phyloP scores from a whole-genome alignment of 768 basidiomycete genomes.

The Imleria badia region DNA sequence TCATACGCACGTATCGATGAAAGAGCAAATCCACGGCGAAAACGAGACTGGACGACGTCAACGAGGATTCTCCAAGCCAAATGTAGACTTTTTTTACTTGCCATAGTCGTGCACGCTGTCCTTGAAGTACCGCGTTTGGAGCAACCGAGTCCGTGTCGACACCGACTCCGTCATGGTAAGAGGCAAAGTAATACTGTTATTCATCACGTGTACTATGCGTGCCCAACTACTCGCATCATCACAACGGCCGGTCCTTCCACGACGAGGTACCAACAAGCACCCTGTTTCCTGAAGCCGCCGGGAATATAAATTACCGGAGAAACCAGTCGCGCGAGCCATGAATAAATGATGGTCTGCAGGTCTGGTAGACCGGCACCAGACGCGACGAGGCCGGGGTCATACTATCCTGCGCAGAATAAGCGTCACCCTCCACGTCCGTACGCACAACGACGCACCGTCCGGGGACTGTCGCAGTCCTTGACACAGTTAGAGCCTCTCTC shows the following conservation, averaged over 20 bases:
- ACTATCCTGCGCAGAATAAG: slow-evolving; percentile 11
- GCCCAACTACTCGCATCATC: background rate
- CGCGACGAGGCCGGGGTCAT: slow-evolving; percentile 3
- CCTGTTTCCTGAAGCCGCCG: background rate
- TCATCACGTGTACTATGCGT: slow-evolving; percentile 6
- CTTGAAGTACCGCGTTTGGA: slow-evolving; percentile 32
- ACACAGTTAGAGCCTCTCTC: background rate
- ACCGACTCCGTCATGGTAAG: background rate
- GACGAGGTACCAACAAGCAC: background rate
- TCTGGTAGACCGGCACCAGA: slow-evolving; percentile 1
- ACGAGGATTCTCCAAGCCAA: background rate
- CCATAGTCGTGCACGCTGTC: slow-evolving; percentile 45
- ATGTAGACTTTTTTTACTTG: slow-evolving; percentile 16
- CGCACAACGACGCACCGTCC: slow-evolving; percentile 11
- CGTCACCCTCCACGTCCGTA: background rate
- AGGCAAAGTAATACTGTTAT: background rate
- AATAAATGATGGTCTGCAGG: slow-evolving; percentile 2
- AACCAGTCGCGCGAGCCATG: background rate
- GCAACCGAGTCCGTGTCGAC: slow-evolving; percentile 1
- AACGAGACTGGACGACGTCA: slow-evolving; percentile 23
- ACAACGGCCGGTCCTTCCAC: background rate
- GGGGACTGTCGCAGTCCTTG: slow-evolving; percentile 1
- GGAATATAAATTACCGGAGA: slow-evolving; percentile 17
- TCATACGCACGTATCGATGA: slow-evolving; percentile 65
- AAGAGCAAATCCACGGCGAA: slow-evolving; percentile 38